Percentiles rank a stretch among this genome's conserved stretches.
Evolutionary conservation across 163 green algal species (phyloP).

Genomic region (Chlamydomonas reinhardtii): DNA sequence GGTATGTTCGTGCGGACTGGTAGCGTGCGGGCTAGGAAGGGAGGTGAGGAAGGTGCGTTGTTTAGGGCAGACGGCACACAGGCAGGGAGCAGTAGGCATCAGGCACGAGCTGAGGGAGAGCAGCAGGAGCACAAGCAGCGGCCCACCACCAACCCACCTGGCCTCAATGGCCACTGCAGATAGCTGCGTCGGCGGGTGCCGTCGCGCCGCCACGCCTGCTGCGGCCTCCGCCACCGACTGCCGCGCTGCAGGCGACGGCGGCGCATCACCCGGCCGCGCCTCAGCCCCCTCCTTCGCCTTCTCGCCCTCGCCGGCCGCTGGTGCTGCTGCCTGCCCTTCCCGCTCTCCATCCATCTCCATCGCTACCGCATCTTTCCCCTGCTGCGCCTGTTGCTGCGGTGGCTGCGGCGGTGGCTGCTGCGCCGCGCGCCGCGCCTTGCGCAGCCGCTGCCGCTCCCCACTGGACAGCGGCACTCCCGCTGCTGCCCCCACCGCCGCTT

Average conservation of each 20-base stretch:
- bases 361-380: background rate
- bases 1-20: too few relatives aligned
- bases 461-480: background rate
- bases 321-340: background rate
- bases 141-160: background rate
- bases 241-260: background rate
- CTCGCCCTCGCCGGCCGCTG: background rate
- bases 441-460: slow-evolving; percentile 43
- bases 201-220: slow-evolving; percentile 13
- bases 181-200: background rate
- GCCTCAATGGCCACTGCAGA: slow-evolving; percentile 6
- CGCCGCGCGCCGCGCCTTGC: slow-evolving; percentile 9
- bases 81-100: too few relatives aligned
- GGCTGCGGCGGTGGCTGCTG: too few relatives aligned
- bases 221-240: slow-evolving; percentile 21
- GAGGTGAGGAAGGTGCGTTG: too few relatives aligned
- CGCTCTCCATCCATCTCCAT: background rate
- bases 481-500: background rate
- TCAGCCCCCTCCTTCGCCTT: background rate
- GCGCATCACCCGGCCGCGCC: background rate
- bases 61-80: too few relatives aligned
- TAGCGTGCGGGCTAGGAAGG: too few relatives aligned
- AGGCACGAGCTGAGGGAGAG: too few relatives aligned
- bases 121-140: too few relatives aligned
- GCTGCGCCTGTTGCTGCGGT: too few relatives aligned